Conservation (phyloP, 495 filamentous ascomycete genomes). For the Diplogelasinospora grovesii region DNA sequence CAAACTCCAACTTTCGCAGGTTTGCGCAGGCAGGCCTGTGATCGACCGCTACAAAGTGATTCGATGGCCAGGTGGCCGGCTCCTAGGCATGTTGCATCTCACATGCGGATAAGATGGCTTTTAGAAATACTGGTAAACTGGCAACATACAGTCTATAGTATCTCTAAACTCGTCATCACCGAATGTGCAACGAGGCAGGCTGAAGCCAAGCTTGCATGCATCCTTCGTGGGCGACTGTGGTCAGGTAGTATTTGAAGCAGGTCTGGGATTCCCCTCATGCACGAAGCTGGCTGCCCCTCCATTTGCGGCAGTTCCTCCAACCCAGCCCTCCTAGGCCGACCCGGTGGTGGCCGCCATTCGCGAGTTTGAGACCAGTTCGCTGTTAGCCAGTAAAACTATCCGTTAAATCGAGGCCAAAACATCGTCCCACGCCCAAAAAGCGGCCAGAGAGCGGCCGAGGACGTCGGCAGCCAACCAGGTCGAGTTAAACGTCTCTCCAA, state of each 20-base stretch:
- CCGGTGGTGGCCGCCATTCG: conserved; percentile 7
- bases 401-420: conserved; percentile 10
- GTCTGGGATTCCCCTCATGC: conserved; percentile 1
- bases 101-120: no score
- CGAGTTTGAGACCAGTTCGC: conserved; percentile 16
- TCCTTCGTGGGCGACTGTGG: no score
- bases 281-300: not conserved
- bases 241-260: not conserved
- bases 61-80: no score
- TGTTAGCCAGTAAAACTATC: conserved; percentile 18
- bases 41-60: no score
- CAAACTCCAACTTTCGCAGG: no score
- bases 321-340: conserved; percentile 2
- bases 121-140: no score
- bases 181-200: no score
- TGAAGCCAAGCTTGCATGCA: no score
- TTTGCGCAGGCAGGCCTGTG: no score
- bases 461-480: conserved; percentile 16
- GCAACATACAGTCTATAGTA: no score
- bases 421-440: conserved; percentile 11
- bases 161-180: no score
- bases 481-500: conserved; percentile 5
- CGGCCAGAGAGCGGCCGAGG: conserved; percentile 7
- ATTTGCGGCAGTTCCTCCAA: conserved; percentile 5
- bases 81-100: no score